Evolutionary conservation across 164 flowering plant genomes (phyloP).

Genomic region (Akebia trifoliata): DNA sequence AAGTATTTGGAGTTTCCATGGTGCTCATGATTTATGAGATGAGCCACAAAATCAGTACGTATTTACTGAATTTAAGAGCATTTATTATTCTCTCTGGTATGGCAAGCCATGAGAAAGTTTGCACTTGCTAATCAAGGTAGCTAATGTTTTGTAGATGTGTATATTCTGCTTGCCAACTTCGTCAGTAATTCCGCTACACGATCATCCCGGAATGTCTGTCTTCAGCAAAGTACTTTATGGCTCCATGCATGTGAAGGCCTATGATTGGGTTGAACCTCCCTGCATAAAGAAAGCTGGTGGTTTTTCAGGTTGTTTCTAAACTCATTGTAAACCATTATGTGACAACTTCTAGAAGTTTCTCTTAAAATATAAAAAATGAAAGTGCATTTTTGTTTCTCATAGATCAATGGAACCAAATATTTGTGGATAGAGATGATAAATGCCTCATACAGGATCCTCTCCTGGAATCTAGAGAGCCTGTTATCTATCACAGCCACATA

Average conservation of each 20-base stretch:
- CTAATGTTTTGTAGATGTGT: slow-evolving; percentile 68
- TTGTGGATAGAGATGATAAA: too few species aligned
- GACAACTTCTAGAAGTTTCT: background rate
- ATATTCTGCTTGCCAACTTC: slow-evolving; percentile 93
- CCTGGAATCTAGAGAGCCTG: background rate
- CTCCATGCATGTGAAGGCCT: slow-evolving; percentile 90
- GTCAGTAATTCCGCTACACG: slow-evolving; percentile 92
- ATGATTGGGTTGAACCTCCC: slow-evolving; percentile 93
- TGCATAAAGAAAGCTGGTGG: slow-evolving; percentile 31
- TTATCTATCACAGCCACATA: background rate
- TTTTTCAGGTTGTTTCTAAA: slow-evolving; percentile 41
- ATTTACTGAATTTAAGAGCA: background rate
- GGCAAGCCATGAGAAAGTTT: slow-evolving; percentile 3
- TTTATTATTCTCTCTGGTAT: background rate
- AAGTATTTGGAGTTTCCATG: background rate
- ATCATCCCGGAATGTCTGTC: slow-evolving; percentile 95
- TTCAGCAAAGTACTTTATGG: slow-evolving; percentile 93
- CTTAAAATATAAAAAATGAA: background rate
- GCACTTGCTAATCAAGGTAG: background rate
- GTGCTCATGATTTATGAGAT: background rate
- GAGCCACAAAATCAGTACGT: background rate
- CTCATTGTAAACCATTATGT: background rate
- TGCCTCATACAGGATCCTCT: background rate
- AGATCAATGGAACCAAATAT: too few species aligned
- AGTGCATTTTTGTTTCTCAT: too few species aligned